Evolutionary conservation across 140 eudicot species (phyloP), one percentile per base, ranked within the genome.

Genomic region (Ambrosia hybrid): DNA sequence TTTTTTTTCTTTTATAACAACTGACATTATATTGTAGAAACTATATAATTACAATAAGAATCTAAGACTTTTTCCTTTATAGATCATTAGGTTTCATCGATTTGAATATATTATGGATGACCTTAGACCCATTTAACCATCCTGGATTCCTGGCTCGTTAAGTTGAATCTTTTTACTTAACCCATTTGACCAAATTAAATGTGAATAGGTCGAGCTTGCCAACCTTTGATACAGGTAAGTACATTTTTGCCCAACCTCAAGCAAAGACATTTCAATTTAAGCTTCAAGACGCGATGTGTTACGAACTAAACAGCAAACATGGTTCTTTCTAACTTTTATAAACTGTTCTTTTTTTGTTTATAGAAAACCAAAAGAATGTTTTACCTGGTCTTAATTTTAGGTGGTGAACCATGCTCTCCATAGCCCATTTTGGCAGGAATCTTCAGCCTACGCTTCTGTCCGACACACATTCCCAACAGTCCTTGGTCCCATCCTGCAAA

Each of bases 401-500:
- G 97, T 5, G 97, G 96, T 30, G 97, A 88, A 4, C 97, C 97
- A 14, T 81, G 77, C 1, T 87, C 94, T 17, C 97, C 97, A 68
- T 91, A 91, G 37, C 97, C 97, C 74, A 88, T 91, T 76, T 88
- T 88, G 5, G 97, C 82, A 13, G 97, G 97, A 45, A 91, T 91
- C 82, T 88, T 91, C 85, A 91, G 81, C 78, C 88, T 91, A 51
- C 97, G 73, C 80, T 91, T 88, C 73, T 91, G 96, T 30, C 97
- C 97, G 6, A 88, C 84, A 65, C 97, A 91, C 91, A 85, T 85
- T 17, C 97, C 97, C 79, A 91, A 70, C 5, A 91, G 76, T 36
- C 97, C 97, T 78, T 91, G 97, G 71, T 91, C 97, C 97, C 97
- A 91, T 66, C 97, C 97, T 91, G 89, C 68, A 80, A 73, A 12